Conservation (phyloP, 192 early-diverging fungal genomes). For the Umbelopsis ramanniana region DNA sequence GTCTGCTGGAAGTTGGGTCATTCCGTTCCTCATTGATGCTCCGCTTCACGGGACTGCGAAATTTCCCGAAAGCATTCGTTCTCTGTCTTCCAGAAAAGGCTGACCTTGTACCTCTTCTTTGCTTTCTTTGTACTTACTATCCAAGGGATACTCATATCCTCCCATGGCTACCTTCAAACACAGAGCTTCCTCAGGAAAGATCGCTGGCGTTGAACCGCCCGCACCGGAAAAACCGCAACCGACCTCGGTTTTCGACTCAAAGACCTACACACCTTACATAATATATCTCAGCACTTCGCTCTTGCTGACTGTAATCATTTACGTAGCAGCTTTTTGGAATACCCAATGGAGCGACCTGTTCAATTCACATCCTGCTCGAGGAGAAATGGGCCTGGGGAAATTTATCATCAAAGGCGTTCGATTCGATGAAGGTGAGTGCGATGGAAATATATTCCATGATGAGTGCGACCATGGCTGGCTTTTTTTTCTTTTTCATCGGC, state of each 20-base stretch:
- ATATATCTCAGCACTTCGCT: neutral
- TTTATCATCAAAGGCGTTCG: slow-evolving; percentile 36
- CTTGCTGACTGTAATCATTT: neutral
- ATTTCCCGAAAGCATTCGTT: too few species aligned
- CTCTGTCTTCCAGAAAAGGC: too few species aligned
- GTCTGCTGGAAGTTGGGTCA: too few species aligned
- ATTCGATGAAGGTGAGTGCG: slow-evolving; percentile 14
- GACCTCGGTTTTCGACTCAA: neutral
- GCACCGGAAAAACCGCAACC: neutral
- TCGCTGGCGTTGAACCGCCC: neutral
- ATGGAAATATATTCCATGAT: too few species aligned
- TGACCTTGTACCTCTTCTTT: too few species aligned
- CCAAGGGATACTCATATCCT: too few species aligned
- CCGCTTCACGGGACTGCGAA: too few species aligned
- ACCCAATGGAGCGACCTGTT: slow-evolving; percentile 24
- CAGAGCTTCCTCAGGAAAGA: neutral
- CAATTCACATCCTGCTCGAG: slow-evolving; percentile 30
- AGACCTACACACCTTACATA: neutral
- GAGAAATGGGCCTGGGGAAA: slow-evolving; percentile 34
- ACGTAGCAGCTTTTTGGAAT: slow-evolving; percentile 1
- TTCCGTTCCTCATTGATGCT: too few species aligned
- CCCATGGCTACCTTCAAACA: neutral
- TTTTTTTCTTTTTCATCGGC: slow-evolving; percentile 3
- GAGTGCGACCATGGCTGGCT: too few species aligned
- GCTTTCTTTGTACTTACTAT: too few species aligned